A percentile compares a stretch with the other conserved stretches of the same genome.
Evolutionary conservation across 2,329 filamentous ascomycete species (phyloP).

Genomic region (Scedosporium apiospermum): DNA sequence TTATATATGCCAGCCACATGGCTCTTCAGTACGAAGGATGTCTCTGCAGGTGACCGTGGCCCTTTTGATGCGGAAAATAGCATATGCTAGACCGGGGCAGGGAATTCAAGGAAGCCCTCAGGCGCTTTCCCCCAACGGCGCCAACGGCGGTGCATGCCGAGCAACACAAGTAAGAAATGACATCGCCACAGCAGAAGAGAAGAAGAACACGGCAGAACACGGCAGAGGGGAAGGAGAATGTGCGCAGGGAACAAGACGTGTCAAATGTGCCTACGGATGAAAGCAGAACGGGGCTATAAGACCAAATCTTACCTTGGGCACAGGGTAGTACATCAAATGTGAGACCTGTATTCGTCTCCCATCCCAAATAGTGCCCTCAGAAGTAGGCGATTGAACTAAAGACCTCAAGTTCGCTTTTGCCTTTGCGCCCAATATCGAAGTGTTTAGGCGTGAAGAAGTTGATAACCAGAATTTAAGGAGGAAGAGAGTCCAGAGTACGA

Average conservation of each 20-base stretch:
- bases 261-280: not conserved
- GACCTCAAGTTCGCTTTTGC: not conserved
- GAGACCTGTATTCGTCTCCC: not conserved
- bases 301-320: not conserved
- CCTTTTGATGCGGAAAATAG: not conserved
- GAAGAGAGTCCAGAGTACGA: not conserved
- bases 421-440: not conserved
- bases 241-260: not conserved
- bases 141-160: not conserved
- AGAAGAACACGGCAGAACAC: not conserved
- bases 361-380: not conserved
- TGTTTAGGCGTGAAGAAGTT: not conserved
- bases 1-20: conserved; percentile 1
- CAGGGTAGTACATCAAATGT: not conserved
- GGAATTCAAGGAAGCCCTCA: too few species aligned
- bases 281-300: not conserved
- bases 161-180: not conserved
- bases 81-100: not conserved
- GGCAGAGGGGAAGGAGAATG: not conserved
- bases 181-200: not conserved
- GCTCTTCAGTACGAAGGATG: not conserved
- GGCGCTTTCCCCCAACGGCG: not conserved
- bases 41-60: not conserved
- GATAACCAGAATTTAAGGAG: not conserved
- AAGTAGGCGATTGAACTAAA: not conserved